Percentiles rank a stretch among this genome's conserved stretches.
Conservation (phyloP, 2,329 filamentous ascomycete species). For the Xylariaceae sp. region DNA sequence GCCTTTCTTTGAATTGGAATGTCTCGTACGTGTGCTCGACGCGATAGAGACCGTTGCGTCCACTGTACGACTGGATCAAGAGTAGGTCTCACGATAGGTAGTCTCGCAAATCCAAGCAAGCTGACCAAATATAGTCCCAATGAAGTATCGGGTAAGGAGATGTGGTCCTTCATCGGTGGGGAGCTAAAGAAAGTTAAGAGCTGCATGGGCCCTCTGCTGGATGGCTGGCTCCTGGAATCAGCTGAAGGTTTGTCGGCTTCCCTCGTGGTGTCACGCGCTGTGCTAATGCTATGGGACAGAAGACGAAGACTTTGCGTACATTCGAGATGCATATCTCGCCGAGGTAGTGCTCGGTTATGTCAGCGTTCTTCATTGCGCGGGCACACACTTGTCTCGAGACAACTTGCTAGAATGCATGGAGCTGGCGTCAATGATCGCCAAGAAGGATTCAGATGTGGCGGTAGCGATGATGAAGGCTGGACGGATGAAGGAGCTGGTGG, state of each 20-base stretch:
- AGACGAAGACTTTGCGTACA: slow-evolving; percentile 55
- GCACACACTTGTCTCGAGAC: slow-evolving; percentile 69
- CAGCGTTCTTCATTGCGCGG: slow-evolving; percentile 74
- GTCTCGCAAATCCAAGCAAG: not conserved
- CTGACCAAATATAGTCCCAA: slow-evolving; percentile 33
- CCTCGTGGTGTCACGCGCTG: not conserved
- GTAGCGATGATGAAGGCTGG: slow-evolving; percentile 59
- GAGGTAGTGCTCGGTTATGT: slow-evolving; percentile 83
- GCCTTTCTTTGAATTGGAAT: slow-evolving; percentile 66
- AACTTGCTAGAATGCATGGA: slow-evolving; percentile 83
- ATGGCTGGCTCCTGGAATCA: slow-evolving; percentile 57
- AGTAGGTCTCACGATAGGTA: slow-evolving; percentile 39
- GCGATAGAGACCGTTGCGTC: slow-evolving; percentile 63
- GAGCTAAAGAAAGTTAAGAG: slow-evolving; percentile 52
- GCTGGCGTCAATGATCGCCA: slow-evolving; percentile 70
- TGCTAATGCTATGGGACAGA: slow-evolving; percentile 35
- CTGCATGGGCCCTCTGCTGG: slow-evolving; percentile 58
- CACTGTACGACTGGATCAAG: slow-evolving; percentile 46
- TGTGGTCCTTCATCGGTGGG: slow-evolving; percentile 51
- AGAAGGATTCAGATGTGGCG: slow-evolving; percentile 63
- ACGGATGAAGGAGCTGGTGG: slow-evolving; percentile 71
- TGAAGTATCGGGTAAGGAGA: slow-evolving; percentile 37
- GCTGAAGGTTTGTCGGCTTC: slow-evolving; percentile 47
- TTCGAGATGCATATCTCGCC: slow-evolving; percentile 78
- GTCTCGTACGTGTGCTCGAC: slow-evolving; percentile 62